Evolutionary conservation across 139 green algal species (phyloP).

Genomic region (Auxenochlorella pyrenoidosa): DNA sequence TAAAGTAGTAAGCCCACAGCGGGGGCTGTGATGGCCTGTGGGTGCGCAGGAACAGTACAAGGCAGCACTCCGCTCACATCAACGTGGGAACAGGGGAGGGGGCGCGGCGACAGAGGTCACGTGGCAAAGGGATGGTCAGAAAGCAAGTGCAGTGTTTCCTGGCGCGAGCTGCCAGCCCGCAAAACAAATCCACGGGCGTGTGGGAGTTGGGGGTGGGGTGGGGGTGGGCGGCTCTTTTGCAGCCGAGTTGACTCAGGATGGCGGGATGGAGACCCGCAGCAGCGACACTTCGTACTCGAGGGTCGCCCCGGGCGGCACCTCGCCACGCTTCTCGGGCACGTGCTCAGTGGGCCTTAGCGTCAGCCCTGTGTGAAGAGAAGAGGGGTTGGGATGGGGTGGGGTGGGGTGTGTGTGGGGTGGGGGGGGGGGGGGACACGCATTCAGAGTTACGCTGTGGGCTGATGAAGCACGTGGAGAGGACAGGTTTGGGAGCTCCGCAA

Average conservation of each 20-base stretch:
- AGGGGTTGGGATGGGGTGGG: no score
- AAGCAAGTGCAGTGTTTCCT: no score
- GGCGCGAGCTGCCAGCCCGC: no score
- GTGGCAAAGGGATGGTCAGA: background rate
- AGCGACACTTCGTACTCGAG: conserved; percentile 84
- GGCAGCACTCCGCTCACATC: background rate
- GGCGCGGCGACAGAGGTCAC: background rate
- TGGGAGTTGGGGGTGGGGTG: no score
- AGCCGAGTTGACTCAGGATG: conserved; percentile 49
- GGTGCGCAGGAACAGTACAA: no score
- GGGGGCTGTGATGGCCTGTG: no score
- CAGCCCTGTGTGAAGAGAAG: conserved; percentile 44
- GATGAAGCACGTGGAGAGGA: no score
- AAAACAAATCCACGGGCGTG: background rate
- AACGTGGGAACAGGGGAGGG: background rate
- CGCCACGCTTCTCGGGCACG: conserved; percentile 79
- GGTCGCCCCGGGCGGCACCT: conserved; percentile 67
- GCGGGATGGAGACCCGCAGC: conserved; percentile 80
- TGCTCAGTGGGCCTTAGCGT: conserved; percentile 77
- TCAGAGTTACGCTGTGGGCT: no score
- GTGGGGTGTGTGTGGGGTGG: background rate
- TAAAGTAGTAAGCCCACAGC: no score
- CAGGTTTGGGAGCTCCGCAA: no score
- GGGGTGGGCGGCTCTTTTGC: no score
- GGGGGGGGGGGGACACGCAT: no score